phyloP scores from a whole-genome alignment of 1,139 yeast species.

The Candida labiduridarum region DNA sequence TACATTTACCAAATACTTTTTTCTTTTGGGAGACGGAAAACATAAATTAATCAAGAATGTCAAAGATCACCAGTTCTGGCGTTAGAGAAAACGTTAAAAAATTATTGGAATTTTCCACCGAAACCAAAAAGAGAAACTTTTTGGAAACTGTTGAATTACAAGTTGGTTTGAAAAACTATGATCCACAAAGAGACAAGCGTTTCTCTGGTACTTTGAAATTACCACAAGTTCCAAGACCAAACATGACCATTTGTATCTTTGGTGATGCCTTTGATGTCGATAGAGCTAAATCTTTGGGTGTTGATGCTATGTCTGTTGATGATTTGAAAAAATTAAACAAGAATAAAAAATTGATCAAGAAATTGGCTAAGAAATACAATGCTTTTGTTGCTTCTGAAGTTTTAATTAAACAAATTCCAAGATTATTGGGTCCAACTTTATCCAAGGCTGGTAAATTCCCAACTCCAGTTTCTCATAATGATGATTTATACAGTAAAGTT shows the following conservation, averaged over 20 bases:
- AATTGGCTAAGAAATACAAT: conserved; percentile 99
- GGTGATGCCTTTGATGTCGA: conserved; percentile 99
- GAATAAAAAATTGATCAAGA: conserved; percentile 99
- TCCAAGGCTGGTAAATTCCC: conserved; percentile 99
- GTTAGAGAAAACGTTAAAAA: conserved; percentile 97
- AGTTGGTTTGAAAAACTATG: conserved; percentile 99
- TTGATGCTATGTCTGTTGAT: conserved; percentile 99
- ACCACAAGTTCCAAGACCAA: conserved; percentile 99
- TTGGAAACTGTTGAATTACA: conserved; percentile 99
- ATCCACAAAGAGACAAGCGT: conserved; percentile 99
- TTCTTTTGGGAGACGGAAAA: conserved; percentile 69
- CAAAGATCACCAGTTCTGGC: conserved; percentile 89
- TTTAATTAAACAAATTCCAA: conserved; percentile 99
- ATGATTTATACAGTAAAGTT: conserved; percentile 95
- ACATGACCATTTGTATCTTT: conserved; percentile 99
- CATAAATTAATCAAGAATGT: conserved; percentile 54
- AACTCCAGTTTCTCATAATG: conserved; percentile 99
- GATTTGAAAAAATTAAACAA: conserved; percentile 99
- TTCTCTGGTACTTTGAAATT: conserved; percentile 99
- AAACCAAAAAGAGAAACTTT: conserved; percentile 99
- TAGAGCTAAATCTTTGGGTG: conserved; percentile 99
- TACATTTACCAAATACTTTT: conserved; percentile 38
- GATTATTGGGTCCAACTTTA: conserved; percentile 99
- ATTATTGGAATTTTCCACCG: conserved; percentile 86
- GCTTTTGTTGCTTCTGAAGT: conserved; percentile 99